Evolutionary conservation across 306 rosid species (phyloP), one percentile per base, ranked within the genome.

Genomic region (Prunus campanulata): DNA sequence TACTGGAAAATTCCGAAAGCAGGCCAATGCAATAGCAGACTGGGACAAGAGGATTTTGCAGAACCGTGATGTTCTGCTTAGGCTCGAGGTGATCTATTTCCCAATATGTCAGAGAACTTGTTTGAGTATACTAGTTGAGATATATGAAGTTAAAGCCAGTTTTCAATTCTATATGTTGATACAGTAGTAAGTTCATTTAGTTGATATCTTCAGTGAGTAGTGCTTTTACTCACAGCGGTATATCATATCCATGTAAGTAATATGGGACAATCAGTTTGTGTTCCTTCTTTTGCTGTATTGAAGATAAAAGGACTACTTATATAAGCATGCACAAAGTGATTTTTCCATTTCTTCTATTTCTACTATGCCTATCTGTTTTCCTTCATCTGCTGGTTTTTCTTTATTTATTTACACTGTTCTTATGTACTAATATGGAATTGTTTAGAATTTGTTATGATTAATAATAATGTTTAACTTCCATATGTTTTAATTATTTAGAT

Each of bases 11-110:
- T 95, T 95, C 77, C 89, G 96, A 65, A 95, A 95, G 87, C 97
- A 95, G 84, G 97, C 98, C 66, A 95, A 89, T 87, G 96, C 96
- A 0, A 92, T 92, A 74, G 95, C 96, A 63, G 97, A 90, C 68
- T 95, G 98, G 98, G 98, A 93, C 84, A 83, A 91, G 75, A 90
- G 97, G 83, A 93, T 93, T 77, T 85, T 93, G 89, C 91, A 87
- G 52, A 90, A 93, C 76, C 96, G 98, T 61, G 96, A 93, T 83
- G 90, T 93, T 74, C 86, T 93, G 39, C 89, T 91, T 74, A 85
- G 85, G 81, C 96, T 93, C 60, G 97, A 93, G 98, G 98, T 93
- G 49, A 60, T 83, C 47, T 74, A 44, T 49, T 60, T 68, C 27
- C 32, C 60, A 22, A 27, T 68, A 8, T 47, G 46, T 66, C 20